Base-by-base conservation (phyloP, 1,284 basidiomycete genomes). In the Porogramme epimiltina region DNA sequence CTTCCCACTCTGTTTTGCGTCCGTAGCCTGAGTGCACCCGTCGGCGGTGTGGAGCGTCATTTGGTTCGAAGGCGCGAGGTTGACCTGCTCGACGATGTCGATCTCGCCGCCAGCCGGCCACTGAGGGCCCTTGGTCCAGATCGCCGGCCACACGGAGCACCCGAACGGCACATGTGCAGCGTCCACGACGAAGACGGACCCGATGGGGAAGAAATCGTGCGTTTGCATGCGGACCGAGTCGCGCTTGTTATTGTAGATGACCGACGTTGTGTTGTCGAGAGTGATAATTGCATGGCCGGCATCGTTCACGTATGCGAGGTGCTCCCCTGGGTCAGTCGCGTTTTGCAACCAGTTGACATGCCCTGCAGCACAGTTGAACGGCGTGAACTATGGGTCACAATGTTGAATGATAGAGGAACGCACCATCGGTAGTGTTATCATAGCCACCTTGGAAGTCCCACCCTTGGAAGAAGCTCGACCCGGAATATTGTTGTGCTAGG, bases 181-280 rank as follows among this genome's bases (percentile, higher is more conserved):
- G 63, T 88, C 85, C 36, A 84, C 72, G 18, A 87, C 71, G 77
- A 79, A 81, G 18, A 87, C 66, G 39, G 75, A 79, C 3, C 85
- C 84, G n/a, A 81, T 57, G n/a, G 65, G 68, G 54, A 81, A 84
- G 16, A 67, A 62, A 25, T 74, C 73, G 50, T 75, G 65, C 0
- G 74, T 74, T 16, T 77, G 77, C 33, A 84, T 78, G 34, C 81
- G 73, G 38, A 82, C 81, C 19, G 82, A 78, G 59, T 81, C 78
- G 8, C 85, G 73, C 66, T 81, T 80, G 46, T 84, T 62, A 45
- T 80, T 78, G 49, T 73, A 73, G 19, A 70, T 65, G 6, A 85
- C 81, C 52, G 75, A 73, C 28, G 74, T 72, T 22, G 68, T 69
- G 60, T 85, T 81, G 66, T 85, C 82, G 33, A 84, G 81, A 56